A percentile compares a stretch with the other conserved stretches of the same genome.
Conservation (phyloP, 108 stramenopile genomes). For the Skeletonema grethae region DNA sequence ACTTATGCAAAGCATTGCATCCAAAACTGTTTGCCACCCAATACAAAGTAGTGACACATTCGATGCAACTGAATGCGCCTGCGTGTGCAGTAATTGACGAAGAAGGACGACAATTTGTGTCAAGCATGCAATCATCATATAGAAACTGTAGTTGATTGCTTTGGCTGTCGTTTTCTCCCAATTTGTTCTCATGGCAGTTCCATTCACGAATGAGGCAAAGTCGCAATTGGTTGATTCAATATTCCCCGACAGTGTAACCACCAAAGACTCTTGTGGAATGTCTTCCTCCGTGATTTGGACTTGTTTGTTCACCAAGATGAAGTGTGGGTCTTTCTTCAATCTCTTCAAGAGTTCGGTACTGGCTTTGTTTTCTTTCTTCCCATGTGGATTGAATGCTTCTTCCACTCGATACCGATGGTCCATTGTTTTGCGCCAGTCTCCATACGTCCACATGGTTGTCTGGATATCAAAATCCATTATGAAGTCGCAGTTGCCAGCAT, state of each 20-base stretch:
- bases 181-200: conserved; percentile 85
- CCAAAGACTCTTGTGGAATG: conserved; percentile 63
- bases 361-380: not conserved
- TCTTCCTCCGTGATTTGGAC: conserved; percentile 43
- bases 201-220: conserved; percentile 72
- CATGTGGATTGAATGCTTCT: conserved; percentile 40
- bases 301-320: conserved; percentile 33
- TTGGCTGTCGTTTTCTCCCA: conserved; percentile 83
- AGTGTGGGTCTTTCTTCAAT: conserved; percentile 37
- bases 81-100: conserved; percentile 84
- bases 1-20: conserved; percentile 86
- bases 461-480: conserved; percentile 73
- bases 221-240: conserved; percentile 74
- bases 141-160: conserved; percentile 91
- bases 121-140: conserved; percentile 90
- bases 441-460: conserved; percentile 64
- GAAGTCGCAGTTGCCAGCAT: conserved; percentile 81
- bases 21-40: conserved; percentile 91
- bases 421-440: conserved; percentile 66
- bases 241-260: conserved; percentile 66
- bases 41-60: conserved; percentile 85
- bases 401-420: conserved; percentile 37
- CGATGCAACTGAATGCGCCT: conserved; percentile 78
- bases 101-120: conserved; percentile 88
- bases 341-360: conserved; percentile 10